Percentiles rank a stretch among this genome's conserved stretches.
These are phyloP conservation scores for Ormosia semicastrata DNA, from an alignment of 306 rosid species.

Conservation along the genomic window DNA sequence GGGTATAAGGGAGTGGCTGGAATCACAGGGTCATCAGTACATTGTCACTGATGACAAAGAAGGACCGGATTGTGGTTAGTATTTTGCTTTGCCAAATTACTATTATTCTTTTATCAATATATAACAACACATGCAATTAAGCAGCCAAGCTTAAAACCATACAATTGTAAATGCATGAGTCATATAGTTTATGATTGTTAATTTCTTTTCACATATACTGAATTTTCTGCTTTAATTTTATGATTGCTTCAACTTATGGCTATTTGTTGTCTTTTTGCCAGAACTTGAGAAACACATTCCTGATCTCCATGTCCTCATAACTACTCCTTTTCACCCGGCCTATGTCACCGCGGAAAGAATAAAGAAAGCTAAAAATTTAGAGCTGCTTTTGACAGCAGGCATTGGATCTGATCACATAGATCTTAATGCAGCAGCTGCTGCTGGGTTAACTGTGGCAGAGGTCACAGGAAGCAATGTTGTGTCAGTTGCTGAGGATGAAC, in stretches of 20 bases:
- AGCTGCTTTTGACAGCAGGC: constrained; percentile 89
- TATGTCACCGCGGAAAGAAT: constrained; percentile 94
- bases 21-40: constrained; percentile 88
- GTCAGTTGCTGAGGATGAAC: constrained; percentile 95
- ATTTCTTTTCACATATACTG: background rate
- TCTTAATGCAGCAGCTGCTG: constrained; percentile 90
- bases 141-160: background rate
- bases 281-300: constrained; percentile 88
- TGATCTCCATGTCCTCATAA: constrained; percentile 84
- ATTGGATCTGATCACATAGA: constrained; percentile 93
- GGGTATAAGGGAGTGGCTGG: constrained; percentile 90
- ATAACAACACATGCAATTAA: background rate
- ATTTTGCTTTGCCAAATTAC: background rate
- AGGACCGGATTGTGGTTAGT: constrained; percentile 76
- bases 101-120: background rate
- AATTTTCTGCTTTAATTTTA: background rate
- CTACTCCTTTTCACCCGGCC: constrained; percentile 97
- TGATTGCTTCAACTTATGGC: constrained; percentile 21
- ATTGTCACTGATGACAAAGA: constrained; percentile 96
- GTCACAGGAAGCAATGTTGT: constrained; percentile 92
- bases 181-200: background rate
- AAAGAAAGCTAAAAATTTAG: constrained; percentile 82
- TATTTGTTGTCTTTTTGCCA: constrained; percentile 29
- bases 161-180: background rate
- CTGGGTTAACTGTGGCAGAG: constrained; percentile 95